A percentile compares a stretch with the other conserved stretches of the same genome.
phyloP scores from a whole-genome alignment of 73 alveolate genomes.

The Tetrahymena borealis region DNA sequence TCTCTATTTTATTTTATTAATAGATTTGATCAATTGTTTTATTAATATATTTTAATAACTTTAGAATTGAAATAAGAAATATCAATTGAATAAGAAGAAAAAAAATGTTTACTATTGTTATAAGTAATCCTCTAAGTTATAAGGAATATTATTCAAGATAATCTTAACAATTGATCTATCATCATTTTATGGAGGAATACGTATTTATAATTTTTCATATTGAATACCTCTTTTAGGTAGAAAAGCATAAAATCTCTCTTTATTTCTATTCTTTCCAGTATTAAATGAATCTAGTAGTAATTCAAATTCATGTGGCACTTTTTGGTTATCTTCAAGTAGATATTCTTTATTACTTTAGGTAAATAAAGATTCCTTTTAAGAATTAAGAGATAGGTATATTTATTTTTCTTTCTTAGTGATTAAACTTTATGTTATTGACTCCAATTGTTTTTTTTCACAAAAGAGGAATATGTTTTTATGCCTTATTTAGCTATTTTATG shows the following conservation, averaged over 20 bases:
- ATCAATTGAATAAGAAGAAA: too few species aligned
- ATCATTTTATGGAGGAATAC: neutral
- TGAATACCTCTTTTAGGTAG: neutral
- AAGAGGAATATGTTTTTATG: neutral
- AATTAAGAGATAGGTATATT: neutral
- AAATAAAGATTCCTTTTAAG: neutral
- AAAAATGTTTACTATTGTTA: too few species aligned
- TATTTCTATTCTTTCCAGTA: neutral
- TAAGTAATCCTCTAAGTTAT: too few species aligned
- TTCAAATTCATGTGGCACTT: neutral
- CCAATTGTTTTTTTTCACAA: neutral
- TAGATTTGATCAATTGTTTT: neutral
- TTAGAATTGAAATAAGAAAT: too few species aligned
- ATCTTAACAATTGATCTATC: neutral
- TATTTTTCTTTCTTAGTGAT: neutral
- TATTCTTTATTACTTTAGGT: neutral
- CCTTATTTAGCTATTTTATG: neutral
- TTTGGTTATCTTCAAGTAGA: neutral
- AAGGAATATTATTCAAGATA: too few species aligned
- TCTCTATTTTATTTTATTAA: neutral
- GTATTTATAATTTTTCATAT: neutral
- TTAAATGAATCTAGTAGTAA: neutral
- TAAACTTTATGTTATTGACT: neutral
- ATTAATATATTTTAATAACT: neutral
- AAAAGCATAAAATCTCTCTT: neutral